Conservation (phyloP, 805 yeast genomes). For the Starmerella powellii region DNA sequence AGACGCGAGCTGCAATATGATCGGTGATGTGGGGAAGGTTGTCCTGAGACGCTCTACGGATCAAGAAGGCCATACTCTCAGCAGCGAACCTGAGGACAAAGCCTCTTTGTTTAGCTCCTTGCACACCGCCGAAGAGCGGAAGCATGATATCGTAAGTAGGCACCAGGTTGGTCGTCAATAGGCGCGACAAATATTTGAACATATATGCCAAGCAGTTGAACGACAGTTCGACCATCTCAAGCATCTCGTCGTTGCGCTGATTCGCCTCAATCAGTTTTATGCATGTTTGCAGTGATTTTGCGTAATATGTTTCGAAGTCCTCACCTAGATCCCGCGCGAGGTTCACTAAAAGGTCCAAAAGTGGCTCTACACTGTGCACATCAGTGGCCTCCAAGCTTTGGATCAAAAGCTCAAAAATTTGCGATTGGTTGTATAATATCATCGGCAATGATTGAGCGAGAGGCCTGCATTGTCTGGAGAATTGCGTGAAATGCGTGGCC, state of each 20-base stretch:
- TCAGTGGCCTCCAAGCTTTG: conserved; percentile 45
- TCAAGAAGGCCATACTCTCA: conserved; percentile 74
- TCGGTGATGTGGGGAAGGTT: conserved; percentile 38
- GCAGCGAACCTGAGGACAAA: conserved; percentile 67
- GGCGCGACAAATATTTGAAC: conserved; percentile 71
- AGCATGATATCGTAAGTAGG: conserved; percentile 57
- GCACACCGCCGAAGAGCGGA: conserved; percentile 47
- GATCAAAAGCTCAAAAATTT: conserved; percentile 45
- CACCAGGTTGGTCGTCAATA: conserved; percentile 46
- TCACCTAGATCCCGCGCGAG: conserved; percentile 87
- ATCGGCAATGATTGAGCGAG: conserved; percentile 65
- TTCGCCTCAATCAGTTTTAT: conserved; percentile 34
- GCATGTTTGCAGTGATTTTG: conserved; percentile 40
- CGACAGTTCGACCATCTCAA: conserved; percentile 63
- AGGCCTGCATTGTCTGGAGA: conserved; percentile 44
- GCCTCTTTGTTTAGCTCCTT: conserved; percentile 33
- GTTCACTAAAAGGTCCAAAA: conserved; percentile 68
- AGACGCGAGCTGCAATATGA: conserved; percentile 27
- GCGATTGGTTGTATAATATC: conserved; percentile 54
- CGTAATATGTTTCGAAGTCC: conserved; percentile 68
- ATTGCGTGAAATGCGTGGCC: conserved; percentile 56
- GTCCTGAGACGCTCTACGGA: conserved; percentile 50
- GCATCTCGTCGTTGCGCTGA: conserved; percentile 36
- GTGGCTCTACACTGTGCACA: conserved; percentile 61
- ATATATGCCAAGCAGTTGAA: conserved; percentile 77